phyloP scores from a whole-genome alignment of 257 asterid species.

The Solanum pimpinellifolium region DNA sequence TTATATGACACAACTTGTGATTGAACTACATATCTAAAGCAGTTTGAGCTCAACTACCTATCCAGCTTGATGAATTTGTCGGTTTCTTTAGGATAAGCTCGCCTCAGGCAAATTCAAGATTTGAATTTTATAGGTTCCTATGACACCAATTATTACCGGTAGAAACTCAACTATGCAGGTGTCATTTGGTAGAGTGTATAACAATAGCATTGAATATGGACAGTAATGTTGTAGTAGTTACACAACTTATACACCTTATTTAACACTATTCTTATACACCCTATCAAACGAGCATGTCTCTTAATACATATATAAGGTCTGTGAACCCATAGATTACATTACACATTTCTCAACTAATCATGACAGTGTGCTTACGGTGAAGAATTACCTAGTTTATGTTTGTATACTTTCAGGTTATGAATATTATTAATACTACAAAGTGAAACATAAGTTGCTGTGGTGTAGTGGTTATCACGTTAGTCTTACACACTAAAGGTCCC shows the following conservation, averaged over 20 bases:
- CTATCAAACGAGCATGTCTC: background rate
- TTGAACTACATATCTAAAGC: background rate
- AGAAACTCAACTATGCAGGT: background rate
- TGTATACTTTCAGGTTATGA: background rate
- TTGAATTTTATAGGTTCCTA: background rate
- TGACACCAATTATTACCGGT: background rate
- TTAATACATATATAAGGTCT: background rate
- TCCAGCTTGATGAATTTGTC: background rate
- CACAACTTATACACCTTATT: background rate
- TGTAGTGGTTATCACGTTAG: slow-evolving; percentile 66
- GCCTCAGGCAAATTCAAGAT: background rate
- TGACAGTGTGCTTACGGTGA: background rate
- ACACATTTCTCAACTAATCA: background rate
- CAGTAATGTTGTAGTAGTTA: too few relatives aligned
- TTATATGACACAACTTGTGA: background rate
- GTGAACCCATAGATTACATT: background rate
- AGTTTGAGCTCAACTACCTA: background rate
- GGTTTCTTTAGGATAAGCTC: background rate
- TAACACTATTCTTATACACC: background rate
- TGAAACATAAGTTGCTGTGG: slow-evolving; percentile 24
- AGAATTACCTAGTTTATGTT: background rate
- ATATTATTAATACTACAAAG: too few relatives aligned
- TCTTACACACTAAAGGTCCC: slow-evolving; percentile 83
- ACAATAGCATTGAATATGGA: background rate
- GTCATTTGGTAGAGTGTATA: background rate